Base-by-base conservation (phyloP, 2,329 filamentous ascomycete genomes). In the Penicillium sp. region DNA sequence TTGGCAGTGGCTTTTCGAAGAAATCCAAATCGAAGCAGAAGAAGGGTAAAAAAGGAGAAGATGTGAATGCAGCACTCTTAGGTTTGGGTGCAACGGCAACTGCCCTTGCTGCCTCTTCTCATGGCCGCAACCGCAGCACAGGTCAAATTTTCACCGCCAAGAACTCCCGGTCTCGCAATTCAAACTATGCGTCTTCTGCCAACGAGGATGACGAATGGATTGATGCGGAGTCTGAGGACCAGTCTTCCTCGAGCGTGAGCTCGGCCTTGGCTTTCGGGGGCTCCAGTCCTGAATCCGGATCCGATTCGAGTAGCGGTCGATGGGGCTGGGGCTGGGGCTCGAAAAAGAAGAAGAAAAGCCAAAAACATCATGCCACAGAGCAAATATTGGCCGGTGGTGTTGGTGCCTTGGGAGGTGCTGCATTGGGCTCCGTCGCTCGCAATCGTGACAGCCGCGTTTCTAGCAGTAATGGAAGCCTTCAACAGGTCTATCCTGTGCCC, bases 401-500 rank as follows among this genome's bases (percentile, higher is more conserved):
- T 36, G 68, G 66, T 39, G 67, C 63, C 9, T 59, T 70, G 12
- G 66, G 59, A 28, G 62, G 62, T 30, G 61, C 61, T n/a, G 67
- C 65, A 36, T 61, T 67, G 22, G 66, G 55, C 35, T 59, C 67
- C 32, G 52, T 60, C 28, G 51, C 57, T 56, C 55, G 47, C 57
- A 52, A 60, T 56, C 46, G 47, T 9, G 48, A 52, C 17, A 55
- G 50, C 16, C 40, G 54, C 5, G 45, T 57, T 35, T 54, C 56
- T 15, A 72, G 66, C 45, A 68, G 63, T 48, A 57, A 60, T 30
- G 70, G 59, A 47, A 70, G 66, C 44, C 67, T 72, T 28, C 55
- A 82, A 52, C 72, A 76, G 18, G 75, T 86, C 22, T 81, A 80
- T 49, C 78, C 85, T 6, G 66, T 82, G 20, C 76, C 81, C 3